Base-by-base conservation (phyloP, 2,329 filamentous ascomycete genomes). In the Colletotrichum sp. region DNA sequence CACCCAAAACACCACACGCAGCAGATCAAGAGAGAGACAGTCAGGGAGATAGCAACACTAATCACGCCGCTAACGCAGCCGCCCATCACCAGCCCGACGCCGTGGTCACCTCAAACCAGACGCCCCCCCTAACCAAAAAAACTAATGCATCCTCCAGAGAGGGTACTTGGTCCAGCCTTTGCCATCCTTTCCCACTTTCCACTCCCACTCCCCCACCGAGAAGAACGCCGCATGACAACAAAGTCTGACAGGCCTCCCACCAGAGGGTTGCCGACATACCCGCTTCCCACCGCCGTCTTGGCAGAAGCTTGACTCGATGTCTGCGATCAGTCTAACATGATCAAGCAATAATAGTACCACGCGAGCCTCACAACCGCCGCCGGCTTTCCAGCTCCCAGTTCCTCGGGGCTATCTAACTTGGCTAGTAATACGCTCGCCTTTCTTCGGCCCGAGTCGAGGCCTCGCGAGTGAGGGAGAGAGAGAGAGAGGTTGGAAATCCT, bases 251-350 rank as follows among this genome's bases (percentile, higher is more conserved):
- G 52, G 28, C 34, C 21, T 26, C 34, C 72, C 28, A 34, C 28
- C 28, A 49, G 39, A 49, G 39, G 39, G 52, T 36, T 75, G 72
- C 73, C 73, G 73, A 76, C 57, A 44, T 72, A 76, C 63, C 73
- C 73, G 73, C 59, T 39, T 76, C 12, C 69, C 73, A 57, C 63
- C 73, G 63, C 32, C 34, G 73, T 68, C 73, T 76, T 76, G 73
- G 73, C 73, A 72, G 71, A 76, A 68, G 73, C 73, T 76, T 76
- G 73, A 76, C 70, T 72, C 55, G 24, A 75, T 75, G 72, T 72
- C 73, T 34, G 21, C 18, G 28, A 15, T 30, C 18, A 4, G 24
- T 30, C 30, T 16, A 15, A 5, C n/a, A 44, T 21, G 8, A 32
- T 72, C 60, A 24, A 72, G 62, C 69, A 24, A 39, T 52, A 44